Percentiles rank a stretch among this genome's conserved stretches.
phyloP scores from a whole-genome alignment of 1,284 basidiomycete genomes.

The Fomes fomentarius region DNA sequence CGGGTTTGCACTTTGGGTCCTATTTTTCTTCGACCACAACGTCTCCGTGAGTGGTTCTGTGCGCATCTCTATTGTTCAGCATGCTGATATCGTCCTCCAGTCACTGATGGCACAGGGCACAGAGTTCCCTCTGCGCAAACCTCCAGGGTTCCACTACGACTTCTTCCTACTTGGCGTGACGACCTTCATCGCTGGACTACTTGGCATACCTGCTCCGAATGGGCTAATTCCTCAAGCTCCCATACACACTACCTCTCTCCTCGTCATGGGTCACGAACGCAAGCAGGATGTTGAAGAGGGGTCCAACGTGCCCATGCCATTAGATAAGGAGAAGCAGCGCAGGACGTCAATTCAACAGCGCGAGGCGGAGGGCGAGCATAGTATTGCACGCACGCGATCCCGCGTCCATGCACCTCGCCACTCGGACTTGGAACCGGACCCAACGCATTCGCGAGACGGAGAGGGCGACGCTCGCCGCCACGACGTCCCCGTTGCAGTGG shows the following conservation, averaged over 20 bases:
- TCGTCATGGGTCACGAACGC: conserved; percentile 64
- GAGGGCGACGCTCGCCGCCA: conserved; percentile 32
- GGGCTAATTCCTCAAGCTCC: conserved; percentile 97
- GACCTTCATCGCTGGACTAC: conserved; percentile 88
- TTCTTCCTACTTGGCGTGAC: conserved; percentile 91
- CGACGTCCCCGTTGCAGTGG: conserved; percentile 77
- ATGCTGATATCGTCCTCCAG: too few species aligned
- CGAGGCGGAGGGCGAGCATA: neutral
- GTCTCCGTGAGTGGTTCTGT: conserved; percentile 64
- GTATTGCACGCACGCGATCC: conserved; percentile 17
- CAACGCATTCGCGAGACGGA: conserved; percentile 29
- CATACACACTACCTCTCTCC: conserved; percentile 87
- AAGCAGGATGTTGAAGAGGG: conserved; percentile 48
- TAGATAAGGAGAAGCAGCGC: conserved; percentile 16
- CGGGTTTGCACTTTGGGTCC: conserved; percentile 70
- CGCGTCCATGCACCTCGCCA: conserved; percentile 25
- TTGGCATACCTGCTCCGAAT: conserved; percentile 94
- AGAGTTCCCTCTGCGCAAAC: conserved; percentile 88
- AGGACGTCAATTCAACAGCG: neutral
- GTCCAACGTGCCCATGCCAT: neutral
- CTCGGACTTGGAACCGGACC: conserved; percentile 36
- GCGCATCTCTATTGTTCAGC: neutral
- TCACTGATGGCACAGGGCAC: conserved; percentile 93
- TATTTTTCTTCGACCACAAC: conserved; percentile 85
- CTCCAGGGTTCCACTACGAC: conserved; percentile 92